These are phyloP conservation scores for Medicago ruthenica DNA, from an alignment of 306 rosid species.

Conservation along the genomic window DNA sequence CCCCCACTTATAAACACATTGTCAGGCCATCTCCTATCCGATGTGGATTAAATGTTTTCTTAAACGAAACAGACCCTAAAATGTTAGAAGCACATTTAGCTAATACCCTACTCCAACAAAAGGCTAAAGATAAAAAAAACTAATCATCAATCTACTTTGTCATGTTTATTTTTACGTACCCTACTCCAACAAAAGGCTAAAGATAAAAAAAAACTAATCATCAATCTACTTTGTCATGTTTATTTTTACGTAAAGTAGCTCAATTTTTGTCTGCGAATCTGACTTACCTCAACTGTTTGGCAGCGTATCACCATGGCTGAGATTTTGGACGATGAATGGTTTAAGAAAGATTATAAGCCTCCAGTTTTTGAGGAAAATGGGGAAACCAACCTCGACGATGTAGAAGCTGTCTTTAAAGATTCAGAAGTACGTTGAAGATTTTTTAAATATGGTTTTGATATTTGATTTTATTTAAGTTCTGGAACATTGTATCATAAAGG, in stretches of 20 bases:
- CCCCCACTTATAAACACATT: too few species aligned
- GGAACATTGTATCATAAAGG: constrained; percentile 35
- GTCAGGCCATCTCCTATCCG: too few species aligned
- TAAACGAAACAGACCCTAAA: too few species aligned
- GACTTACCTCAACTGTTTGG: constrained; percentile 42
- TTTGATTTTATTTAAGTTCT: constrained; percentile 26
- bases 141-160: not conserved
- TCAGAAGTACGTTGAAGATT: constrained; percentile 74
- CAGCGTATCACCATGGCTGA: constrained; percentile 88
- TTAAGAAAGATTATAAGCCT: constrained; percentile 84
- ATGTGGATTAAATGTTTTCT: too few species aligned
- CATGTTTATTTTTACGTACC: constrained; percentile 25
- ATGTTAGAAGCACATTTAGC: too few species aligned
- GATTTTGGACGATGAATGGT: constrained; percentile 90
- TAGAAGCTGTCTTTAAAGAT: constrained; percentile 97
- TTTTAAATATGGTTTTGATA: constrained; percentile 12
- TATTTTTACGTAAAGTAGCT: constrained; percentile 30
- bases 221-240: constrained; percentile 1
- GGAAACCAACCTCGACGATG: constrained; percentile 84
- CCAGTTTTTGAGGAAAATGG: constrained; percentile 83
- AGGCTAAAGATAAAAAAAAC: not conserved
- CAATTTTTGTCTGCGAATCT: constrained; percentile 34
- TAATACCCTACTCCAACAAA: too few species aligned
- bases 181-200: too few species aligned
- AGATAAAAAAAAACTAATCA: not conserved